phyloP scores from a whole-genome alignment of 441 rosid genomes.

The Erysimum cheiri region DNA sequence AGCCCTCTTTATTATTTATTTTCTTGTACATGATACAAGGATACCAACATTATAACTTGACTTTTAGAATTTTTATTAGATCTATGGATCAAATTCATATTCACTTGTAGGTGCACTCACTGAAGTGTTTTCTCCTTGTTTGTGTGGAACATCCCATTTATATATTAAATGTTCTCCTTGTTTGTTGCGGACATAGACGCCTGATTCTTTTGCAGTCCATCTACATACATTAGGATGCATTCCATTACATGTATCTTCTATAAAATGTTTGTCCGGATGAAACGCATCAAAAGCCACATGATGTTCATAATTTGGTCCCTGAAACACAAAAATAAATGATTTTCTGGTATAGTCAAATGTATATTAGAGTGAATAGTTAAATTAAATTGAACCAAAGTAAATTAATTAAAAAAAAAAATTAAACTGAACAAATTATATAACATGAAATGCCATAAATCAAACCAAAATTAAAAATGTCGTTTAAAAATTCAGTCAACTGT shows the following conservation, averaged over 20 bases:
- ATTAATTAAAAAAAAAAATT: too few relatives aligned
- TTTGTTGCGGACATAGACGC: conserved; percentile 34
- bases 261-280: conserved; percentile 16
- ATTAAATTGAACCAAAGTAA: not conserved
- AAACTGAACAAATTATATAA: not conserved
- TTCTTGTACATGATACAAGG: not conserved
- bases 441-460: too few relatives aligned
- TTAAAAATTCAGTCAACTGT: not conserved
- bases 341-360: too few relatives aligned
- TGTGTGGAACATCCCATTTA: conserved; percentile 24
- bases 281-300: conserved; percentile 31
- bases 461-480: not conserved
- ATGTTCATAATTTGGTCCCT: conserved; percentile 38
- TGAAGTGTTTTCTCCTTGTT: not conserved
- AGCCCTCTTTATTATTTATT: not conserved
- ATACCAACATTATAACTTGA: not conserved
- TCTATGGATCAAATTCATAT: not conserved
- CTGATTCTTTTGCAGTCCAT: conserved; percentile 45
- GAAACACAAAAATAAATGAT: not conserved
- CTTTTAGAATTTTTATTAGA: not conserved
- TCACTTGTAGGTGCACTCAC: not conserved
- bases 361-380: too few relatives aligned
- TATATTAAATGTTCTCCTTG: conserved; percentile 32
- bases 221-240: conserved; percentile 34
- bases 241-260: conserved; percentile 33